Percentiles rank a stretch among this genome's conserved stretches.
Conservation (phyloP, 495 filamentous ascomycete genomes). For the Penicillium macrosclerotiorum region DNA sequence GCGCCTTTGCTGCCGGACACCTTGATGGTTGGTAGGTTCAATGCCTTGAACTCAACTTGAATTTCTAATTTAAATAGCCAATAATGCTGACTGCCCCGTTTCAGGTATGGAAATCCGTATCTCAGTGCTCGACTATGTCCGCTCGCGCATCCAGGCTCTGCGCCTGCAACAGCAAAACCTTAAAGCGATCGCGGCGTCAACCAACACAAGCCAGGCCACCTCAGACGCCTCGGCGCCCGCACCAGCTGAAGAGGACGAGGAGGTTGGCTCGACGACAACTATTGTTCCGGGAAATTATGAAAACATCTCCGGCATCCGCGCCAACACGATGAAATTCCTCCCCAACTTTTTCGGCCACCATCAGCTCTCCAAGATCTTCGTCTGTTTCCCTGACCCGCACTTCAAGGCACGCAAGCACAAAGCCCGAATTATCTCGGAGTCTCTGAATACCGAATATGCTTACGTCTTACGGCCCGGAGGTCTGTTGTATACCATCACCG, state of each 20-base stretch:
- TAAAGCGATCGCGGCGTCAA: constrained; percentile 18
- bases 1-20: constrained; percentile 77
- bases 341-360: constrained; percentile 83
- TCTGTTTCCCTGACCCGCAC: constrained; percentile 98
- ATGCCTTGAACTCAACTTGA: too few relatives aligned
- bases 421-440: constrained; percentile 85
- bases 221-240: neutral
- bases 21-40: constrained; percentile 67
- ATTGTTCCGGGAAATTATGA: constrained; percentile 58
- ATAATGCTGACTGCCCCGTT: constrained; percentile 2
- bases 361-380: constrained; percentile 85
- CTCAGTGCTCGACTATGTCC: constrained; percentile 84
- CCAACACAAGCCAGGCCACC: neutral
- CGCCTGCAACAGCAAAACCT: constrained; percentile 61
- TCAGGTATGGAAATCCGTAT: constrained; percentile 83
- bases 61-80: too few relatives aligned
- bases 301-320: constrained; percentile 81
- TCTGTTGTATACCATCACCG: constrained; percentile 91
- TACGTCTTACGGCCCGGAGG: constrained; percentile 82
- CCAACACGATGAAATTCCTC: constrained; percentile 97
- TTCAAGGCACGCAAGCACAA: constrained; percentile 98
- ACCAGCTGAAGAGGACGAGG: constrained; percentile 32
- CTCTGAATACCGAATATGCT: constrained; percentile 88
- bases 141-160: constrained; percentile 79
- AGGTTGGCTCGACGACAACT: constrained; percentile 17